phyloP scores from a whole-genome alignment of 2,329 filamentous ascomycete species.

The Cryphonectria carpinicola region DNA sequence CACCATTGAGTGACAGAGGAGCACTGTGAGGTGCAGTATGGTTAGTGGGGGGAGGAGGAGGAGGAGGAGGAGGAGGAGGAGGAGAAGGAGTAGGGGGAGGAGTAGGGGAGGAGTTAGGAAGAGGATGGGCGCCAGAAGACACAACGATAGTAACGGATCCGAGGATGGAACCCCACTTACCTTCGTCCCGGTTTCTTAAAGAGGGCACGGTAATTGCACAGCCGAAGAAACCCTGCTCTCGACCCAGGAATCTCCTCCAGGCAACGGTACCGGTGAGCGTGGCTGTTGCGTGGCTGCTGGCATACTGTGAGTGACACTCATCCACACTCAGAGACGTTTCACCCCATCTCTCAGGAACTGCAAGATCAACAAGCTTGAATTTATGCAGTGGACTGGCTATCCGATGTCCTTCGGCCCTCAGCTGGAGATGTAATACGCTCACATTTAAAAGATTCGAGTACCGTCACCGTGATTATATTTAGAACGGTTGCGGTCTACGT shows the following conservation, averaged over 20 bases:
- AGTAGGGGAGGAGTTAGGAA: no score
- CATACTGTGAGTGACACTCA: slow-evolving; percentile 6
- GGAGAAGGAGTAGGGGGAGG: neutral
- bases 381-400: neutral
- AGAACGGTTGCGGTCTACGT: neutral
- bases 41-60: neutral
- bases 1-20: neutral
- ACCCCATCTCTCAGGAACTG: slow-evolving; percentile 13
- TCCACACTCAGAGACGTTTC: slow-evolving; percentile 16
- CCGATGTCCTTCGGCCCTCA: neutral
- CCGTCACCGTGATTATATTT: neutral
- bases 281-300: slow-evolving; percentile 9
- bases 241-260: neutral
- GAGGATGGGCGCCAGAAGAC: neutral
- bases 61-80: neutral
- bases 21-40: neutral
- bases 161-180: neutral
- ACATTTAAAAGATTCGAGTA: neutral
- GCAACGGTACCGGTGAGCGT: neutral
- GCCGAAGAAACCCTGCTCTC: slow-evolving; percentile 13
- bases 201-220: neutral
- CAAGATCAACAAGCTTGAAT: slow-evolving; percentile 14
- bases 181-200: slow-evolving; percentile 15
- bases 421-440: neutral
- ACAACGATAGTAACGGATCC: neutral